phyloP scores from a whole-genome alignment of 805 yeast genomes.

The Wickerhamiella alocasiicola region DNA sequence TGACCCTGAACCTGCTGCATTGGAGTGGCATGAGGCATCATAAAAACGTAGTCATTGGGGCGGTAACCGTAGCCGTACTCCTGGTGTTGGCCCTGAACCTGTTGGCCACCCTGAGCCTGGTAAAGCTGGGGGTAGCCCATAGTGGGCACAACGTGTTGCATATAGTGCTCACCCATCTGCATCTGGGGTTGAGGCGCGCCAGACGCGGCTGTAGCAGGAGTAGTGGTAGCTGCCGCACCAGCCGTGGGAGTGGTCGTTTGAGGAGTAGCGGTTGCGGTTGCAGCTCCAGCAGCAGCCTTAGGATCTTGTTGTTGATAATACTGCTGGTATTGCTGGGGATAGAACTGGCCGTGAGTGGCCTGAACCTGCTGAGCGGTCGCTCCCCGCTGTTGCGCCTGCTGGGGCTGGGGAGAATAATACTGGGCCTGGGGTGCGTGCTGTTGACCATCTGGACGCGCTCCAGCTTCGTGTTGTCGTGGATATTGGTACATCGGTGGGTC shows the following conservation, averaged over 20 bases:
- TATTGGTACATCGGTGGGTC: too few relatives aligned
- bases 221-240: conserved; percentile 11
- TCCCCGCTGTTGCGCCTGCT: conserved; percentile 5
- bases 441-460: conserved; percentile 8
- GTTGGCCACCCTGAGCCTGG: conserved; percentile 9
- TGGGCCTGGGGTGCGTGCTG: not conserved
- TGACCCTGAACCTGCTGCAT: conserved; percentile 10
- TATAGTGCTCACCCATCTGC: conserved; percentile 1
- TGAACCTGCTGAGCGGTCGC: conserved; percentile 5
- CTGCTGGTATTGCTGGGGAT: conserved; percentile 16
- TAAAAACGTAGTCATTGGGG: conserved; percentile 10
- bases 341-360: conserved; percentile 7
- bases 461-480: conserved; percentile 14
- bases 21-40: conserved; percentile 12
- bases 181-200: conserved; percentile 8
- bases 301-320: conserved; percentile 14
- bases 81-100: conserved; percentile 8
- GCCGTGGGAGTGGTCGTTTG: conserved; percentile 16
- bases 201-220: conserved; percentile 14
- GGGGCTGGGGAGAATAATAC: conserved; percentile 10
- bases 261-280: conserved; percentile 17
- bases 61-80: conserved; percentile 11
- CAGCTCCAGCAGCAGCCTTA: conserved; percentile 15
- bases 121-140: conserved; percentile 7
- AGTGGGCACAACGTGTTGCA: conserved; percentile 9